Evolutionary conservation across 1,139 yeast species (phyloP).

Genomic region (Yamadazyma diddensiae): DNA sequence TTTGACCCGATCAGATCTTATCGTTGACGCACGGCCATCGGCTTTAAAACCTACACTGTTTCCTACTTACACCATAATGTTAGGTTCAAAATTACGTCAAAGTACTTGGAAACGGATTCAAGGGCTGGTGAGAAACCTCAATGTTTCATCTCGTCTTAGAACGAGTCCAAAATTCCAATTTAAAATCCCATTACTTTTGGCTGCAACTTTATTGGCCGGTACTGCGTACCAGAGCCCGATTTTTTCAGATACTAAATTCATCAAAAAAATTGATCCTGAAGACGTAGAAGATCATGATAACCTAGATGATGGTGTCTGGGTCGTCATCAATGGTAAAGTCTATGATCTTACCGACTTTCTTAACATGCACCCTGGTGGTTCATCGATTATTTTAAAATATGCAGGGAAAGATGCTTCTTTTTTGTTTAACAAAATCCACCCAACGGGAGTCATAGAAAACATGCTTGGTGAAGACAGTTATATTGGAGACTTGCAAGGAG

Average conservation of each 20-base stretch:
- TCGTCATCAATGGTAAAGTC: conserved; percentile 24
- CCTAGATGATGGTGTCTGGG: conserved; percentile 20
- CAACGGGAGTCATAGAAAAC: conserved; percentile 17
- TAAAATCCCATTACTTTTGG: no score
- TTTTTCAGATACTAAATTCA: neutral
- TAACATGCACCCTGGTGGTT: conserved; percentile 26
- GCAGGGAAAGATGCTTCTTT: conserved; percentile 25
- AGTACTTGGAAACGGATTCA: no score
- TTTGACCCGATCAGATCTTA: no score
- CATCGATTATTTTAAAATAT: conserved; percentile 19
- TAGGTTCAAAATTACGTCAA: no score
- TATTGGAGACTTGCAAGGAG: conserved; percentile 8
- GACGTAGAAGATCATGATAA: conserved; percentile 15
- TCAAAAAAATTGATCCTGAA: conserved; percentile 3
- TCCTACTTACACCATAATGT: no score
- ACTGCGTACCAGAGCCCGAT: no score
- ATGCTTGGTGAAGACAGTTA: conserved; percentile 1
- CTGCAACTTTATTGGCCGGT: conserved; percentile 5
- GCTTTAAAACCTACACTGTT: no score
- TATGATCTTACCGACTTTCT: conserved; percentile 25
- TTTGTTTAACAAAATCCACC: conserved; percentile 17
- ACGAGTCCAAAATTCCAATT: no score
- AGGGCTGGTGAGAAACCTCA: no score
- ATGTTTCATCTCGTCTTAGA: no score
- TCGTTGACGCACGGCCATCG: no score